Conservation (phyloP, 2,329 filamentous ascomycete species). For the Exophiala oligosperma region DNA sequence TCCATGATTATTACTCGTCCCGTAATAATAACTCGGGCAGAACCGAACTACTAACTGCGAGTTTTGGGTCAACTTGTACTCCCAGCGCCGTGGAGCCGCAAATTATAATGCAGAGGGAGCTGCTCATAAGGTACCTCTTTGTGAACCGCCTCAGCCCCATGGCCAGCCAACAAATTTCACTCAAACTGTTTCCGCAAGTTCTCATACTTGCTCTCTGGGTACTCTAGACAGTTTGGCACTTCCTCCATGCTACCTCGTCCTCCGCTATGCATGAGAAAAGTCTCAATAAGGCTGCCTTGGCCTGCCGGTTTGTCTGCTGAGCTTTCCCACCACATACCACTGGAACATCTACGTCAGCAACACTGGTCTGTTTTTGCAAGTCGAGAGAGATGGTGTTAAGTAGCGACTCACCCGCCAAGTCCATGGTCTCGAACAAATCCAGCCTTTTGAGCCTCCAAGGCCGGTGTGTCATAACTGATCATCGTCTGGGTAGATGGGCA, state of each 20-base stretch:
- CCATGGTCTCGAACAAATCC: conserved; percentile 65
- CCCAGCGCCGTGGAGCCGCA: too few species aligned
- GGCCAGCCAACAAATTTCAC: conserved; percentile 26
- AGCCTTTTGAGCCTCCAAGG: conserved; percentile 68
- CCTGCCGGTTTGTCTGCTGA: conserved; percentile 68
- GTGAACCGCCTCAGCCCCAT: not conserved
- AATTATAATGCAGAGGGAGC: too few species aligned
- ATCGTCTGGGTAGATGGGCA: conserved; percentile 62
- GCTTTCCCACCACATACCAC: conserved; percentile 92
- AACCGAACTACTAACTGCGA: too few species aligned
- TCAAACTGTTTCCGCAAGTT: conserved; percentile 50
- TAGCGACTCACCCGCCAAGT: conserved; percentile 81
- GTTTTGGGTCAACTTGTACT: too few species aligned
- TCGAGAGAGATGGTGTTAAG: not conserved
- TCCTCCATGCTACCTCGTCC: not conserved
- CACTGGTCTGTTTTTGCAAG: not conserved
- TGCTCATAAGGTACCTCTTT: too few species aligned
- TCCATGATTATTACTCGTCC: not conserved
- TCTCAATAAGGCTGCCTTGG: conserved; percentile 65
- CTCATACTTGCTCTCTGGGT: conserved; percentile 47
- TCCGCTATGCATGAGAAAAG: conserved; percentile 31
- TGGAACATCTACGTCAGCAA: not conserved
- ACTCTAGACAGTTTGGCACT: not conserved
- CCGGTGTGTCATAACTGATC: conserved; percentile 75
- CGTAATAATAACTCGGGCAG: too few species aligned